phyloP scores from a whole-genome alignment of 257 asterid species.

The Solanum okadae region DNA sequence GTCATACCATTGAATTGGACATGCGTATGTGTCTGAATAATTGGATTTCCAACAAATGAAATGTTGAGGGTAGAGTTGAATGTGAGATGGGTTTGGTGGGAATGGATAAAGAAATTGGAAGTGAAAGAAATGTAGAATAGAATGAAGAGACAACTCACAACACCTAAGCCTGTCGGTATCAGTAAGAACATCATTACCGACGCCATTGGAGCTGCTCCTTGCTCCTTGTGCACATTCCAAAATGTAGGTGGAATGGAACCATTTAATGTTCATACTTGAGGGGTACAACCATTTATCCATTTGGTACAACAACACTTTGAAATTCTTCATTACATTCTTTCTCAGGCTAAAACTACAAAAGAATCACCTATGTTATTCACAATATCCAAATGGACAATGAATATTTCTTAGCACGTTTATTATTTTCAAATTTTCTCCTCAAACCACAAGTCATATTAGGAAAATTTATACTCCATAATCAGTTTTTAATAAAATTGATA shows the following conservation, averaged over 20 bases:
- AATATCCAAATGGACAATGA: not conserved
- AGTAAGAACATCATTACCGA: slow-evolving; percentile 35
- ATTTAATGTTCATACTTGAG: not conserved
- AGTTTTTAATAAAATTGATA: not conserved
- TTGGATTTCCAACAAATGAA: not conserved
- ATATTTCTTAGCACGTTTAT: not conserved
- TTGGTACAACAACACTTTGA: not conserved
- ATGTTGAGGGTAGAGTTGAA: not conserved
- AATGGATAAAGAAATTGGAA: slow-evolving; percentile 41
- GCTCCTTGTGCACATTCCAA: not conserved
- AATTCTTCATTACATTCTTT: not conserved
- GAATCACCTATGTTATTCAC: not conserved
- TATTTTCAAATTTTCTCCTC: not conserved
- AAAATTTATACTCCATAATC: not conserved
- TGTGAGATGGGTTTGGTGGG: slow-evolving; percentile 13
- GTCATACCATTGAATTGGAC: not conserved
- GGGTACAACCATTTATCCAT: not conserved
- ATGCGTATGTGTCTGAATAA: not conserved
- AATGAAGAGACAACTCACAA: slow-evolving; percentile 49
- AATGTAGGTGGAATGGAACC: not conserved
- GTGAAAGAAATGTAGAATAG: slow-evolving; percentile 58
- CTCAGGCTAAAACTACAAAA: not conserved
- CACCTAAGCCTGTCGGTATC: slow-evolving; percentile 64
- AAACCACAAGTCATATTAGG: not conserved
- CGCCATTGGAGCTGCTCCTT: slow-evolving; percentile 31